Percentiles rank a stretch among this genome's conserved stretches.
Evolutionary conservation across 1,139 yeast genomes (phyloP).

Genomic region (Kodamaea plutei): DNA sequence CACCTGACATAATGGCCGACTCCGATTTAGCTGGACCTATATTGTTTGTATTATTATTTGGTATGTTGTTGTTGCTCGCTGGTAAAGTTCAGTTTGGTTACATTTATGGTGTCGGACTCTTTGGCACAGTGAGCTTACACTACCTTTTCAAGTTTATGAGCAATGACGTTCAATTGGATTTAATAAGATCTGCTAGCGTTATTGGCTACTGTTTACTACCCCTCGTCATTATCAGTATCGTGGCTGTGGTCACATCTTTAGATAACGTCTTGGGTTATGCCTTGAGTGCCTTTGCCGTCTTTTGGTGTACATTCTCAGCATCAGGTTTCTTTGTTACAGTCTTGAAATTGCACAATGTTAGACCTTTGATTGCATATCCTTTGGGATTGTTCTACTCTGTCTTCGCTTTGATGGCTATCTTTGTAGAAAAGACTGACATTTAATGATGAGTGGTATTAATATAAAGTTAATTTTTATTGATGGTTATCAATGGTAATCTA

Average conservation of each 20-base stretch:
- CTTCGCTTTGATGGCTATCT: constrained; percentile 94
- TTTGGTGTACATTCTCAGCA: constrained; percentile 93
- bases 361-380: constrained; percentile 92
- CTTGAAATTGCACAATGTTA: constrained; percentile 75
- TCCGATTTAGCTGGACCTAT: constrained; percentile 96
- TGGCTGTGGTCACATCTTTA: constrained; percentile 66
- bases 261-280: constrained; percentile 75
- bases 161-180: constrained; percentile 52
- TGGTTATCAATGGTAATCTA: too few species aligned
- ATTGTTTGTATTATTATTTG: constrained; percentile 82
- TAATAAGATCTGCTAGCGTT: constrained; percentile 80
- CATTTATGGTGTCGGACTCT: constrained; percentile 90
- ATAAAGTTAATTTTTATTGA: too few species aligned
- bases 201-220: constrained; percentile 94
- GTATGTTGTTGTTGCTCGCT: constrained; percentile 73
- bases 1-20: constrained; percentile 79
- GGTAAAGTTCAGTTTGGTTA: constrained; percentile 97
- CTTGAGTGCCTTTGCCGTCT: constrained; percentile 65
- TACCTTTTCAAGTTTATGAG: constrained; percentile 85
- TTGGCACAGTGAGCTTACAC: constrained; percentile 85
- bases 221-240: constrained; percentile 70
- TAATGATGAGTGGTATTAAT: not conserved
- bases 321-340: constrained; percentile 91
- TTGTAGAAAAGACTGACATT: constrained; percentile 50
- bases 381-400: constrained; percentile 87